Percentiles rank a stretch among this genome's conserved stretches.
Evolutionary conservation across 106 monocot genomes (phyloP).

Genomic region (Vanilla planifolia): DNA sequence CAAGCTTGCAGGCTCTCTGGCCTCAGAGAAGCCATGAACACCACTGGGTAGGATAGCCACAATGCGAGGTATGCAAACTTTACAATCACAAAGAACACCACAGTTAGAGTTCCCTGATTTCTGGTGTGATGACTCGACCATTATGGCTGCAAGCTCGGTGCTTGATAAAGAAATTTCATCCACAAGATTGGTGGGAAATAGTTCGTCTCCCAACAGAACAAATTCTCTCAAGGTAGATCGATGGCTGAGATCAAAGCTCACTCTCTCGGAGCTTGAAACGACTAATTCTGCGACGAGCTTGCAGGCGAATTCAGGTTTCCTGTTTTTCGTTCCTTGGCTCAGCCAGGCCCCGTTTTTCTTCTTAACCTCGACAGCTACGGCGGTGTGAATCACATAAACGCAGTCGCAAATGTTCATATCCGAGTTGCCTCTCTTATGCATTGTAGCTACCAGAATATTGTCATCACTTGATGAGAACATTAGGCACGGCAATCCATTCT

Average conservation of each 20-base stretch:
- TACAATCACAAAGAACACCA: neutral
- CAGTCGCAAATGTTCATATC: constrained; percentile 27
- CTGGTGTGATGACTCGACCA: constrained; percentile 22
- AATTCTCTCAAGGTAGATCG: constrained; percentile 37
- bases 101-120: neutral
- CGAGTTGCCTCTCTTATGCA: constrained; percentile 26
- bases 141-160: constrained; percentile 58
- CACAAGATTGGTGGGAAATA: constrained; percentile 12
- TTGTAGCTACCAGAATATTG: constrained; percentile 70
- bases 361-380: constrained; percentile 53
- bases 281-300: constrained; percentile 61
- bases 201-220: constrained; percentile 49
- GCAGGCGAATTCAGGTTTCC: constrained; percentile 40
- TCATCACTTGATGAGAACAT: constrained; percentile 64
- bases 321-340: constrained; percentile 49
- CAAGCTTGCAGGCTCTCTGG: constrained; percentile 48
- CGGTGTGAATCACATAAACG: constrained; percentile 56
- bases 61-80: constrained; percentile 10
- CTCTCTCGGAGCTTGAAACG: constrained; percentile 29
- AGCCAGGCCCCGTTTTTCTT: constrained; percentile 64
- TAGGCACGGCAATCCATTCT: constrained; percentile 67
- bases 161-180: neutral
- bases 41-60: constrained; percentile 56
- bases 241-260: constrained; percentile 8
- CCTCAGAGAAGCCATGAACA: constrained; percentile 49